Conservation (phyloP, 2,329 filamentous ascomycete species). For the Metarhizium guizhouense region DNA sequence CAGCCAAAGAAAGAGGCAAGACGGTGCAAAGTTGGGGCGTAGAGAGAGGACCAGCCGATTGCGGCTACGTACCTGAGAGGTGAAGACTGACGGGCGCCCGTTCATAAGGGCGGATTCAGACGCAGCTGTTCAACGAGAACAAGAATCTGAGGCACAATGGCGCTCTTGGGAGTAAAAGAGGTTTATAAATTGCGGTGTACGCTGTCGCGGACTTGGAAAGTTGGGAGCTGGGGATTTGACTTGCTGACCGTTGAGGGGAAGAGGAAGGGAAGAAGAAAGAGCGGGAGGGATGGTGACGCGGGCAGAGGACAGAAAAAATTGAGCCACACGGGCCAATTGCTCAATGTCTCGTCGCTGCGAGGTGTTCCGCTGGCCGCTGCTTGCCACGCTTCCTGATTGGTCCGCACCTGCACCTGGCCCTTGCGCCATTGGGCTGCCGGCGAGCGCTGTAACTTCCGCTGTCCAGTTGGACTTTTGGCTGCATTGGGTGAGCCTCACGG, state of each 20-base stretch:
- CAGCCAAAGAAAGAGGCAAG: not conserved
- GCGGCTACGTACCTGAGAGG: constrained; percentile 61
- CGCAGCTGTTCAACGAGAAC: constrained; percentile 21
- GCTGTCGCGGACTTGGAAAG: not conserved
- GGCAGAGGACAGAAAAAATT: not conserved
- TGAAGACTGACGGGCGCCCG: constrained; percentile 77
- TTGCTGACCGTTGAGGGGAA: constrained; percentile 4
- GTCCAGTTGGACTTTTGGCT: not conserved
- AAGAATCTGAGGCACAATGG: constrained; percentile 8
- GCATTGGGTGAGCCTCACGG: not conserved
- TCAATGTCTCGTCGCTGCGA: not conserved
- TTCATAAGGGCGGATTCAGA: constrained; percentile 65
- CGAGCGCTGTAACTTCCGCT: not conserved
- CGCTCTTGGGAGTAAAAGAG: constrained; percentile 6
- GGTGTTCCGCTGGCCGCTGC: not conserved
- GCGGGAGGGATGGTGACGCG: not conserved
- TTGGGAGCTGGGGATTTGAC: constrained; percentile 2
- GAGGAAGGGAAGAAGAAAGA: constrained; percentile 5
- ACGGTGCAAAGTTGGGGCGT: not conserved
- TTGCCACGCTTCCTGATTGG: not conserved
- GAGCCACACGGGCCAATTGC: too few species aligned
- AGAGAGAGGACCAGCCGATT: not conserved
- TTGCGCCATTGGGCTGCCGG: not conserved
- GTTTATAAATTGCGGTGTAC: not conserved
- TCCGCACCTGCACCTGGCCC: too few species aligned